Conservation (phyloP, 1,284 basidiomycete genomes). For the Cutaneotrichosporon sp. region DNA sequence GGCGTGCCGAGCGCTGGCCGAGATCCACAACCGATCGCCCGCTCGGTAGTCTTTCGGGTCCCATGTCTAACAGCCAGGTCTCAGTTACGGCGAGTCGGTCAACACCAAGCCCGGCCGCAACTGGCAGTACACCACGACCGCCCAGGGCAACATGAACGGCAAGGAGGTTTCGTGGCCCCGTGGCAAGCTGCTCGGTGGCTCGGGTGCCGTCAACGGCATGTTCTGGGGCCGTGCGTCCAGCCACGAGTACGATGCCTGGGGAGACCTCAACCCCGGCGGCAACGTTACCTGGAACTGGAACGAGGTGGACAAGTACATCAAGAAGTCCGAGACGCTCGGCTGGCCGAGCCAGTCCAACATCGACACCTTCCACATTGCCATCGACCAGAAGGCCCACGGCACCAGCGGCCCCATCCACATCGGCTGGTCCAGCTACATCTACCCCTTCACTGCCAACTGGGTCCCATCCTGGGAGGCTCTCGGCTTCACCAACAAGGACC, state of each 20-base stretch:
- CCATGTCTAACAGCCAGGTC: slow-evolving; percentile 27
- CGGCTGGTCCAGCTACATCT: slow-evolving; percentile 54
- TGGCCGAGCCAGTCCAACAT: slow-evolving; percentile 44
- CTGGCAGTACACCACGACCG: slow-evolving; percentile 63
- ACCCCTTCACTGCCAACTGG: slow-evolving; percentile 61
- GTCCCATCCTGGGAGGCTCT: slow-evolving; percentile 55
- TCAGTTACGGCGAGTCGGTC: slow-evolving; percentile 48
- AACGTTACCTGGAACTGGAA: slow-evolving; percentile 49
- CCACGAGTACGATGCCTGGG: slow-evolving; percentile 56
- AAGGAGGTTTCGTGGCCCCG: slow-evolving; percentile 59
- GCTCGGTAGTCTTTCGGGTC: not conserved
- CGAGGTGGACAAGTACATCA: slow-evolving; percentile 51
- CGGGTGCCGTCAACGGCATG: slow-evolving; percentile 68
- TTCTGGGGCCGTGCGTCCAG: slow-evolving; percentile 58
- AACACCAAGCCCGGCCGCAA: slow-evolving; percentile 59
- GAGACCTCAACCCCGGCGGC: slow-evolving; percentile 43
- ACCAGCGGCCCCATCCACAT: slow-evolving; percentile 56
- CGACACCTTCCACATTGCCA: slow-evolving; percentile 48
- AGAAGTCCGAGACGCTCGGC: slow-evolving; percentile 55
- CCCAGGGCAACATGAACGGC: slow-evolving; percentile 53
- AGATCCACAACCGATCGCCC: not conserved
- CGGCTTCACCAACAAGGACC: slow-evolving; percentile 58
- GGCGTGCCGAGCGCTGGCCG: not conserved
- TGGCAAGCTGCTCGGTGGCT: slow-evolving; percentile 71
- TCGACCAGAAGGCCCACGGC: slow-evolving; percentile 56